Evolutionary conservation across 192 early-diverging fungal genomes (phyloP).

Genomic region (Powellomyces hirtus): DNA sequence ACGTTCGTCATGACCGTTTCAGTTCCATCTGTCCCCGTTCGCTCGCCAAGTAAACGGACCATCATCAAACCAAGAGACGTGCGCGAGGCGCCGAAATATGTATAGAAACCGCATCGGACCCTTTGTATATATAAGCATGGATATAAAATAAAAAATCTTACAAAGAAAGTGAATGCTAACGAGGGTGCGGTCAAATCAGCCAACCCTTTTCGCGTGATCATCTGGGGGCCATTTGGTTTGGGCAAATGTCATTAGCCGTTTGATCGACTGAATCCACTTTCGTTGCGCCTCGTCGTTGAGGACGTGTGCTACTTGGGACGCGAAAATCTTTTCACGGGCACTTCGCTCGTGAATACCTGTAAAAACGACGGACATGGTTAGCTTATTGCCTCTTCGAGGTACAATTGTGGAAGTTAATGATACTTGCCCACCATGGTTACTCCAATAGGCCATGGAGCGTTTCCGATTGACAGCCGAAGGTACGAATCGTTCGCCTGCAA

Average conservation of each 20-base stretch:
- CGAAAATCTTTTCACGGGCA: constrained; percentile 94
- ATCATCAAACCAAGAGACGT: constrained; percentile 1
- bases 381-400: not conserved
- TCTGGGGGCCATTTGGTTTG: constrained; percentile 87
- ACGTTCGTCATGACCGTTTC: not conserved
- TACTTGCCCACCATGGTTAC: constrained; percentile 88
- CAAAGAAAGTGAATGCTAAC: not conserved
- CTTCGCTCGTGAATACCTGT: constrained; percentile 93
- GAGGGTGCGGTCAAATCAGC: constrained; percentile 25
- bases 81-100: too few relatives aligned
- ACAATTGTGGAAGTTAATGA: not conserved
- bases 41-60: constrained; percentile 7
- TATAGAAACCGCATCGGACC: not conserved
- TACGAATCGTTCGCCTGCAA: constrained; percentile 91
- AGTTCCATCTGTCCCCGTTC: not conserved
- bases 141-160: not conserved
- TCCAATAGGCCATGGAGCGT: constrained; percentile 98
- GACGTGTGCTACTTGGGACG: constrained; percentile 93
- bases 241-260: constrained; percentile 94
- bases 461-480: constrained; percentile 91
- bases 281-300: constrained; percentile 94
- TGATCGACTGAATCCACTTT: constrained; percentile 99
- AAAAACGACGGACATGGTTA: not conserved
- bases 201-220: constrained; percentile 54
- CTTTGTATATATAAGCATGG: not conserved